These are phyloP conservation scores for Tothia fuscella DNA, from an alignment of 2,329 filamentous ascomycete species.

Conservation along the genomic window DNA sequence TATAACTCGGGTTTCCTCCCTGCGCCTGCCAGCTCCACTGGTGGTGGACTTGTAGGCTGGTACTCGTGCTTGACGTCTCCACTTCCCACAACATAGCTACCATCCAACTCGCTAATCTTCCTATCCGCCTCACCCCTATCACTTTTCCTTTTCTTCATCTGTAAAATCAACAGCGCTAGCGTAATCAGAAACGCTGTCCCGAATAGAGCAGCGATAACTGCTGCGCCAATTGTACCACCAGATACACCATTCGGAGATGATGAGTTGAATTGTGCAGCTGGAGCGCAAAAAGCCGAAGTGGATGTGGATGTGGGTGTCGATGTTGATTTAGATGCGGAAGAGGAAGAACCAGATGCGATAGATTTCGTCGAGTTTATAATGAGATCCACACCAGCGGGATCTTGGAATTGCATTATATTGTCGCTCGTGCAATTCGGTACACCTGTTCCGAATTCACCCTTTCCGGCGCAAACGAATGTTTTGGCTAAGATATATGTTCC, in stretches of 20 bases:
- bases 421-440: background rate
- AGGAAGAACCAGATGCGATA: background rate
- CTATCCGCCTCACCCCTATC: background rate
- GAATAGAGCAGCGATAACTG: background rate
- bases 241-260: constrained; percentile 1
- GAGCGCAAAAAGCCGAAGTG: background rate
- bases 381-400: background rate
- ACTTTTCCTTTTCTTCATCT: background rate
- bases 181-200: constrained; percentile 1
- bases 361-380: background rate
- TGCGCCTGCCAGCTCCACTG: too few species aligned
- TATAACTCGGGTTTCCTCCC: too few species aligned
- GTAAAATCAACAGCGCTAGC: constrained; percentile 1
- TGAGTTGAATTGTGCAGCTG: background rate
- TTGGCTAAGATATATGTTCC: background rate
- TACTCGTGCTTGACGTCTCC: too few species aligned
- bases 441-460: background rate
- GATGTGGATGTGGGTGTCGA: background rate
- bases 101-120: too few species aligned
- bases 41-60: too few species aligned
- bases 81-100: too few species aligned
- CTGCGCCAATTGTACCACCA: constrained; percentile 3
- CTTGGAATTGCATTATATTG: constrained; percentile 1
- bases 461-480: background rate
- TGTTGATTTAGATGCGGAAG: background rate